phyloP scores from a whole-genome alignment of 176 grass and related monocot species.

The Secale cereale region DNA sequence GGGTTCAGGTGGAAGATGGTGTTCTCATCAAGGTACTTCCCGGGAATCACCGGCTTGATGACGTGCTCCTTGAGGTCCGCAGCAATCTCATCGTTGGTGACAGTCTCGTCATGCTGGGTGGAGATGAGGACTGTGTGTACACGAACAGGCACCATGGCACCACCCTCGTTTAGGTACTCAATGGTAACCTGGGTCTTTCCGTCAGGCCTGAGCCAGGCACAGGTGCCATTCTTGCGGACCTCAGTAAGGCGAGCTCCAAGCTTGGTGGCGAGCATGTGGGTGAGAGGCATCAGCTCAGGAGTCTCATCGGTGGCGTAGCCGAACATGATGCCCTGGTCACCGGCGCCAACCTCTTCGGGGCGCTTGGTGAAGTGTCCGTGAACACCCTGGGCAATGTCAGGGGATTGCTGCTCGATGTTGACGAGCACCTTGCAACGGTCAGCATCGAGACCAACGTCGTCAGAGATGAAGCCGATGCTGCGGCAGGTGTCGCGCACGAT shows the following conservation, averaged over 20 bases:
- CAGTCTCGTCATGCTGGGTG: slow-evolving; percentile 71
- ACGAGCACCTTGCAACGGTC: slow-evolving; percentile 67
- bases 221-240: slow-evolving; percentile 71
- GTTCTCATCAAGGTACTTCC: slow-evolving; percentile 59
- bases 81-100: slow-evolving; percentile 69
- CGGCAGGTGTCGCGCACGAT: slow-evolving; percentile 92
- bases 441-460: slow-evolving; percentile 58
- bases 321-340: slow-evolving; percentile 72
- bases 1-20: slow-evolving; percentile 72
- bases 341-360: slow-evolving; percentile 59
- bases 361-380: slow-evolving; percentile 67
- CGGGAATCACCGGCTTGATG: slow-evolving; percentile 59
- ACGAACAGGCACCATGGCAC: slow-evolving; percentile 47
- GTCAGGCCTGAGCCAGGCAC: slow-evolving; percentile 53
- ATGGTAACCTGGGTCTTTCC: slow-evolving; percentile 77
- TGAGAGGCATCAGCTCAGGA: slow-evolving; percentile 62
- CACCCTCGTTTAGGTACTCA: slow-evolving; percentile 58
- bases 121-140: slow-evolving; percentile 79
- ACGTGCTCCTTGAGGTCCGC: slow-evolving; percentile 79
- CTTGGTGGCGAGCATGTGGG: slow-evolving; percentile 67
- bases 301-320: slow-evolving; percentile 67
- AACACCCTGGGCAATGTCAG: slow-evolving; percentile 67
- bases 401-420: slow-evolving; percentile 76
- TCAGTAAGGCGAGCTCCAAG: slow-evolving; percentile 54
- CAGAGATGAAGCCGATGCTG: slow-evolving; percentile 48